These are phyloP conservation scores for Pseudozyma sp. DNA, from an alignment of 1,284 basidiomycete species.

Conservation along the genomic window DNA sequence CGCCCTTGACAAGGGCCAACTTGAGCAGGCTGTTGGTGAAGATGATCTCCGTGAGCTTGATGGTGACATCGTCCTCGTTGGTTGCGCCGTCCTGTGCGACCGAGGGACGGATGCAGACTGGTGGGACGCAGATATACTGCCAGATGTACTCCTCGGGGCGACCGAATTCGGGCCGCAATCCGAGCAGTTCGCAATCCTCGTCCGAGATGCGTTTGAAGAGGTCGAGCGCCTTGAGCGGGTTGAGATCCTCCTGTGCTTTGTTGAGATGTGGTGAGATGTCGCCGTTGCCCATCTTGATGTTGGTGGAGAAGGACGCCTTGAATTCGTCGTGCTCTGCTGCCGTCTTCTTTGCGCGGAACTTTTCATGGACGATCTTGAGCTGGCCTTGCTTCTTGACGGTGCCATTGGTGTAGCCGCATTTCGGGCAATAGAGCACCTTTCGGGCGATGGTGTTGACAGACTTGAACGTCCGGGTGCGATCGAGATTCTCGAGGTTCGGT, in stretches of 20 bases:
- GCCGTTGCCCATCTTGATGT: slow-evolving; percentile 83
- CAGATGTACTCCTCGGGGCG: slow-evolving; percentile 98
- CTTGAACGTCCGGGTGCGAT: slow-evolving; percentile 86
- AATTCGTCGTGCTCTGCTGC: slow-evolving; percentile 88
- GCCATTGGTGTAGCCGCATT: slow-evolving; percentile 93
- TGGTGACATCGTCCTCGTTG: slow-evolving; percentile 98
- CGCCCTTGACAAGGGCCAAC: slow-evolving; percentile 80
- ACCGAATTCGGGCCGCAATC: slow-evolving; percentile 87
- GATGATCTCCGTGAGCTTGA: slow-evolving; percentile 96
- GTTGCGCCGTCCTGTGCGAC: slow-evolving; percentile 85
- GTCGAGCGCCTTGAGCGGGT: slow-evolving; percentile 92
- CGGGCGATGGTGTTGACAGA: slow-evolving; percentile 88
- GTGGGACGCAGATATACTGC: slow-evolving; percentile 99
- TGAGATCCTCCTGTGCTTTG: slow-evolving; percentile 93
- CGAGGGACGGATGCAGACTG: slow-evolving; percentile 95
- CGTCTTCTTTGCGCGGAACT: slow-evolving; percentile 94
- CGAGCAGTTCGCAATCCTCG: slow-evolving; percentile 93
- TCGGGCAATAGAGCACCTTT: slow-evolving; percentile 90
- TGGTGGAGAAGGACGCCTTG: slow-evolving; percentile 84
- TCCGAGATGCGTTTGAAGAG: slow-evolving; percentile 92
- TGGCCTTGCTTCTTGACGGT: slow-evolving; percentile 96
- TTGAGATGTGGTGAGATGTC: slow-evolving; percentile 86
- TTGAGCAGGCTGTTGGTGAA: slow-evolving; percentile 94
- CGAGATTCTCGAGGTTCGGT: slow-evolving; percentile 91
- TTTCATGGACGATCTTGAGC: slow-evolving; percentile 96